phyloP scores from a whole-genome alignment of 495 filamentous ascomycete species.

The Cladorrhinum samala region DNA sequence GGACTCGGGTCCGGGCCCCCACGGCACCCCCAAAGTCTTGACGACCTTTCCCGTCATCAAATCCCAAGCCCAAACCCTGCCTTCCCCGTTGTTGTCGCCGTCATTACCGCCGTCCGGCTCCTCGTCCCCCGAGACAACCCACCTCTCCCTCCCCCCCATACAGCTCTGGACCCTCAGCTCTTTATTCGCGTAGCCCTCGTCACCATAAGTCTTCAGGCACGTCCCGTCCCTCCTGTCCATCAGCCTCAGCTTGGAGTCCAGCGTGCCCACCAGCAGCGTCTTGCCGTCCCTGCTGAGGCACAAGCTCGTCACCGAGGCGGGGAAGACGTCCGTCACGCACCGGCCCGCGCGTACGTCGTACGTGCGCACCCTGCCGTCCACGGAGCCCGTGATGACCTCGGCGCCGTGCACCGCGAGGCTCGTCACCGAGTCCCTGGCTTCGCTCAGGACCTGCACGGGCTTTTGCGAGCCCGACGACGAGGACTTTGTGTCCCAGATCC shows the following conservation, averaged over 20 bases:
- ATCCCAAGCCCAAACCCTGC: constrained; percentile 83
- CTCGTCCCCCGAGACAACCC: constrained; percentile 81
- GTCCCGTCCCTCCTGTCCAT: constrained; percentile 73
- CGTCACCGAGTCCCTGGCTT: constrained; percentile 72
- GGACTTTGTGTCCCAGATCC: constrained; percentile 74
- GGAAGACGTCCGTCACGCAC: constrained; percentile 66
- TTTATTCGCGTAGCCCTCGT: constrained; percentile 46
- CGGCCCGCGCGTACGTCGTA: constrained; percentile 87
- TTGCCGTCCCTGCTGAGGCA: constrained; percentile 63
- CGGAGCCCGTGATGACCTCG: constrained; percentile 67
- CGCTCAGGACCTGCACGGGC: constrained; percentile 70
- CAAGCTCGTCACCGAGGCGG: constrained; percentile 62
- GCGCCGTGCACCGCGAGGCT: constrained; percentile 48
- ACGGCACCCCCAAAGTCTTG: constrained; percentile 53
- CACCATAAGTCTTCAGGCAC: constrained; percentile 65
- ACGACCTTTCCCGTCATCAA: constrained; percentile 67
- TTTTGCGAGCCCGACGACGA: constrained; percentile 41
- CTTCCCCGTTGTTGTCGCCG: constrained; percentile 32
- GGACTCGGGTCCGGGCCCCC: constrained; percentile 49
- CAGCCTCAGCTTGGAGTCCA: constrained; percentile 72
- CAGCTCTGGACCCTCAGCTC: constrained; percentile 67
- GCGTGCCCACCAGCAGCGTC: constrained; percentile 63
- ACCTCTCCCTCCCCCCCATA: constrained; percentile 66
- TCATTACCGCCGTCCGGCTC: constrained; percentile 30
- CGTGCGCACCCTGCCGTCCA: constrained; percentile 74